Conservation (phyloP, 1,284 basidiomycete genomes). For the Cerioporus squamosus region DNA sequence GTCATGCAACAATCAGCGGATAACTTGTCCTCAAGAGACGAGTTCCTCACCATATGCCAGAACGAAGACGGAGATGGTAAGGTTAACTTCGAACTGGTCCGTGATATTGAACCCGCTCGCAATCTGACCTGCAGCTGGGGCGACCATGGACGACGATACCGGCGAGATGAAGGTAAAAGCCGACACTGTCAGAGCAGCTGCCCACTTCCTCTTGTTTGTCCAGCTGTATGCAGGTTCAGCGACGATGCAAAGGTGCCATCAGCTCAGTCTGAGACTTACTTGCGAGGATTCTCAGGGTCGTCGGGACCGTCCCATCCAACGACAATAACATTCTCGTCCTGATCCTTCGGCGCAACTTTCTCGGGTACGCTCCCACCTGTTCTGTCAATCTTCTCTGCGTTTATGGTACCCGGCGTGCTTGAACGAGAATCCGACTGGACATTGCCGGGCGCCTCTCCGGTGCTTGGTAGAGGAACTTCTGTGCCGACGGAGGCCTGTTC, state of each 20-base stretch:
- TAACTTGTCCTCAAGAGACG: neutral
- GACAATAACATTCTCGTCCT: conserved; percentile 27
- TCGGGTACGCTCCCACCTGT: neutral
- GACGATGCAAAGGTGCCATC: neutral
- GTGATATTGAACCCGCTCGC: conserved; percentile 58
- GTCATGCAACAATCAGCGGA: neutral
- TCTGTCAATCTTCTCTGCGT: neutral
- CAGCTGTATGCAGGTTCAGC: conserved; percentile 43
- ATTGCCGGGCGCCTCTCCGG: neutral
- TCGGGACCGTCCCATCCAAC: conserved; percentile 65
- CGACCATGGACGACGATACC: conserved; percentile 67
- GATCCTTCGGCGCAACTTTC: neutral
- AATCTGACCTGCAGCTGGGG: conserved; percentile 59
- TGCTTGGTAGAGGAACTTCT: neutral
- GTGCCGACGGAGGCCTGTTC: neutral
- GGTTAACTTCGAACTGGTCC: conserved; percentile 48
- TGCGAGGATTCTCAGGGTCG: conserved; percentile 65
- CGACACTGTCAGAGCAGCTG: conserved; percentile 59
- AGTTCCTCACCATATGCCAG: conserved; percentile 56
- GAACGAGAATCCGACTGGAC: neutral
- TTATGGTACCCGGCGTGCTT: neutral
- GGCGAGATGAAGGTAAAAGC: conserved; percentile 65
- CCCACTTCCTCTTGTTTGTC: conserved; percentile 58
- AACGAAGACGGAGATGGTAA: conserved; percentile 69
- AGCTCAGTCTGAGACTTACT: conserved; percentile 38